phyloP scores from a whole-genome alignment of 2,329 filamentous ascomycete species.

The Neonectria faginata region DNA sequence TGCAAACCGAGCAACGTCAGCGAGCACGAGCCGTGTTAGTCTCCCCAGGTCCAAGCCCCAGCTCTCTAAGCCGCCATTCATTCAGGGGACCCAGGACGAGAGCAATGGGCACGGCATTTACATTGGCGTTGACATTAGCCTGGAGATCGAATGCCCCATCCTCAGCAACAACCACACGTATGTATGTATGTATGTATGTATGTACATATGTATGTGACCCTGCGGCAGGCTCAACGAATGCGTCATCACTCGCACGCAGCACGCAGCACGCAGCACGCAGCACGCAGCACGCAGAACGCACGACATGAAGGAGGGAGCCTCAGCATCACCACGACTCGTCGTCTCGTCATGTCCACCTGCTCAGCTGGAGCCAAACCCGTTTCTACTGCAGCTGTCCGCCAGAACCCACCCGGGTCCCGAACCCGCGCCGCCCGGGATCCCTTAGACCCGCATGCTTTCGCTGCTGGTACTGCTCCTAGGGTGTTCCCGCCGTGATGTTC shows the following conservation, averaged over 20 bases:
- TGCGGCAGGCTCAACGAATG: constrained; percentile 3
- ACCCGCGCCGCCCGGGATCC: constrained; percentile 35
- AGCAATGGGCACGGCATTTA: neutral
- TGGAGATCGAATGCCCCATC: neutral
- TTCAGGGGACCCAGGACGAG: constrained; percentile 18
- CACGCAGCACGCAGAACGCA: neutral
- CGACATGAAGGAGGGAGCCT: neutral
- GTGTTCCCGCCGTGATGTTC: constrained; percentile 42
- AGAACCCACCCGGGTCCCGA: constrained; percentile 36
- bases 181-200: neutral
- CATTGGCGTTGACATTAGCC: neutral
- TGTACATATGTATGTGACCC: neutral
- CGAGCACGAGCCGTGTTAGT: constrained; percentile 24
- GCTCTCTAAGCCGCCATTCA: constrained; percentile 33
- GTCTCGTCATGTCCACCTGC: neutral
- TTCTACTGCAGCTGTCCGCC: constrained; percentile 2
- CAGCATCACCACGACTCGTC: neutral
- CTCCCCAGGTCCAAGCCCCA: constrained; percentile 36
- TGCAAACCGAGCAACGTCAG: constrained; percentile 33
- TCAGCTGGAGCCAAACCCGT: neutral
- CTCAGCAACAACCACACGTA: neutral
- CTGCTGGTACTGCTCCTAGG: constrained; percentile 31
- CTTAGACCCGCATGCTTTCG: constrained; percentile 12
- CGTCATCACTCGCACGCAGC: neutral
- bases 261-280: neutral